Percentiles rank a stretch among this genome's conserved stretches.
Evolutionary conservation across 495 filamentous ascomycete genomes (phyloP).

Genomic region (Cairneyella variabilis): DNA sequence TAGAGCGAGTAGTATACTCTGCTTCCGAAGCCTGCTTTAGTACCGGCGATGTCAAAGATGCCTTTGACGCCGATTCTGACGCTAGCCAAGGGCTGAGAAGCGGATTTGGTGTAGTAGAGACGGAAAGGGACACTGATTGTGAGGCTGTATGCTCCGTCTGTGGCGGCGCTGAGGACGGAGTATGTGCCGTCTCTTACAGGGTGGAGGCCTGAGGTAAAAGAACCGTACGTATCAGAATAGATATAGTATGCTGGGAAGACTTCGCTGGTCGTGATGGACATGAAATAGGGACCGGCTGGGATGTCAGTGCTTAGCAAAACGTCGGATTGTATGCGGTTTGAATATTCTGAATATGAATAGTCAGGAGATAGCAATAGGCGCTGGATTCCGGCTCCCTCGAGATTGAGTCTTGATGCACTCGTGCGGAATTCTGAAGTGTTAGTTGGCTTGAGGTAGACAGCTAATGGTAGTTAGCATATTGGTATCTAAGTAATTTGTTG

Average conservation of each 20-base stretch:
- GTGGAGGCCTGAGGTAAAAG: conserved; percentile 39
- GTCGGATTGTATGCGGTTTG: too few species aligned
- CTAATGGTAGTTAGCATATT: conserved; percentile 7
- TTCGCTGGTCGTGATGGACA: conserved; percentile 29
- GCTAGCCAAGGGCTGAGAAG: conserved; percentile 41
- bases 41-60: conserved; percentile 52
- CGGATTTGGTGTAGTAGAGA: conserved; percentile 45
- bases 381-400: conserved; percentile 17
- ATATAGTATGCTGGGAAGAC: conserved; percentile 44
- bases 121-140: conserved; percentile 48
- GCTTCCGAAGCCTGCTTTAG: conserved; percentile 51
- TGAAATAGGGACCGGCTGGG: conserved; percentile 39
- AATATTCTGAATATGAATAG: conserved; percentile 17
- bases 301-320: conserved; percentile 26
- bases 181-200: conserved; percentile 29
- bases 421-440: too few species aligned
- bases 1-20: conserved; percentile 54
- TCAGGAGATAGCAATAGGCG: conserved; percentile 17
- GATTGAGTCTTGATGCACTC: conserved; percentile 11
- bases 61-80: conserved; percentile 59
- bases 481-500: background rate
- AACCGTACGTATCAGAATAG: conserved; percentile 42
- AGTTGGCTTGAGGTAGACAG: conserved; percentile 22
- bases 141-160: conserved; percentile 17
- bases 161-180: conserved; percentile 38